A percentile compares a stretch with the other conserved stretches of the same genome.
These are phyloP conservation scores for Tuber indicum DNA, from an alignment of 495 filamentous ascomycete genomes.

Conservation along the genomic window DNA sequence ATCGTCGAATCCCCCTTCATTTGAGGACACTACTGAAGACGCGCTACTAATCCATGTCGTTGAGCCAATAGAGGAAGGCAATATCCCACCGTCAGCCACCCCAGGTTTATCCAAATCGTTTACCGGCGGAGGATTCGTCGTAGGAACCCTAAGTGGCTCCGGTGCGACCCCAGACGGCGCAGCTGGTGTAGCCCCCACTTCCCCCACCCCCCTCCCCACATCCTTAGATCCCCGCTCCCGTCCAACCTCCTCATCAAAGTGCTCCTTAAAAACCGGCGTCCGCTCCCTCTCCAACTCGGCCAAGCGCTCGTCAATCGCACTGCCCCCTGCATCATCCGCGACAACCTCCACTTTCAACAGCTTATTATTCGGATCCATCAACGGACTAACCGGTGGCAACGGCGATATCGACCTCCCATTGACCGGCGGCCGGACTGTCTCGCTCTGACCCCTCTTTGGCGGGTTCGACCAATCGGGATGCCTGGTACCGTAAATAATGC, in stretches of 20 bases:
- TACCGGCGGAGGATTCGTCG: background rate
- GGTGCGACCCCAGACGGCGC: background rate
- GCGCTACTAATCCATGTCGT: background rate
- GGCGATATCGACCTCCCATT: slow-evolving; percentile 19
- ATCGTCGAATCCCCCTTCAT: slow-evolving; percentile 28
- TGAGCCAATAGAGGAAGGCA: background rate
- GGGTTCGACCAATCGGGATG: slow-evolving; percentile 41
- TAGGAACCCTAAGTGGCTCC: background rate
- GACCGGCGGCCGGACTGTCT: slow-evolving; percentile 18
- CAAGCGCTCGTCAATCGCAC: background rate
- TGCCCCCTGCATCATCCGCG: slow-evolving; percentile 7
- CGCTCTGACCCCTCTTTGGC: slow-evolving; percentile 24
- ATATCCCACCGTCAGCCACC: background rate
- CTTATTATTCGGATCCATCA: slow-evolving; percentile 13
- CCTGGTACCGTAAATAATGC: slow-evolving; percentile 49
- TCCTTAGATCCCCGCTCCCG: slow-evolving; percentile 16
- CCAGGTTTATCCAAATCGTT: background rate
- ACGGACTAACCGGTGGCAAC: slow-evolving; percentile 10
- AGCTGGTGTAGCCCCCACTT: slow-evolving; percentile 1
- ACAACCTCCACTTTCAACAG: slow-evolving; percentile 30
- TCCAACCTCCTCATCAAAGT: slow-evolving; percentile 55
- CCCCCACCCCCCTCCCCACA: background rate
- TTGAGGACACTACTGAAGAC: background rate
- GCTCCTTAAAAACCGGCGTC: slow-evolving; percentile 58
- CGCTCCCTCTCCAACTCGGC: slow-evolving; percentile 38